Base-by-base conservation (phyloP, 2,329 filamentous ascomycete genomes). In the Aureobasidium pullulans region DNA sequence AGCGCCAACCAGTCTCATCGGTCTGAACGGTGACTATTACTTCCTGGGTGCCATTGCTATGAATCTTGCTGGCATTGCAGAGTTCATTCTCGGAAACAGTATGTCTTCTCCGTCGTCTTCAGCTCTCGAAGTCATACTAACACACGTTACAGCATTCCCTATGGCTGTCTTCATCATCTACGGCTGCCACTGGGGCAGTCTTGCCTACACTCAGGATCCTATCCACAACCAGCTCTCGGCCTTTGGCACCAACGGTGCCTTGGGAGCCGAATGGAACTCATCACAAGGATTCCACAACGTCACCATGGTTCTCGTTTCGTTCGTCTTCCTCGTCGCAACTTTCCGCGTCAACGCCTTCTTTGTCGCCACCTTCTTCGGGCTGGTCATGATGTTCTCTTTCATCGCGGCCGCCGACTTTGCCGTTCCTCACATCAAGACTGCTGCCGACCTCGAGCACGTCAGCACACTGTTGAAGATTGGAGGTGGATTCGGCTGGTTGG, bases 51-150 rank as follows among this genome's bases (percentile, higher is more conserved):
- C 47, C 13, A 63, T 68, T 46, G 64, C 62, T 8, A 67, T 69
- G 65, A 61, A 60, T 23, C 43, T 69, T 32, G 66, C 67, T 31
- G 67, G 65, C 10, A 57, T 69, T 32, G 61, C 60, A 28, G 67
- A 69, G 46, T 69, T 69, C 57, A 64, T 69, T 23, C 60, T 69
- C 10, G 67, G 65, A 32, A 66, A 67, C 60, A 66, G 64, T 66
- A 61, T 28, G 65, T 58, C 4, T 10, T 32, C 31, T 2, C 10
- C 6, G 1, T 10, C 11, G 31, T 9, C 3, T 6, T 15, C 16
- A n/a, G 13, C 2, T 1, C n/a, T 47, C 11, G 2, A 7, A 16
- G 3, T 16, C 9, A 23, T 37, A 39, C 49, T 16, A 31, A 32
- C 13, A 23, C 36, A 39, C n/a, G 6, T 23, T 6, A 19, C 42